These are phyloP conservation scores for Starmerella cellae DNA, from an alignment of 805 yeast genomes.

Conservation along the genomic window DNA sequence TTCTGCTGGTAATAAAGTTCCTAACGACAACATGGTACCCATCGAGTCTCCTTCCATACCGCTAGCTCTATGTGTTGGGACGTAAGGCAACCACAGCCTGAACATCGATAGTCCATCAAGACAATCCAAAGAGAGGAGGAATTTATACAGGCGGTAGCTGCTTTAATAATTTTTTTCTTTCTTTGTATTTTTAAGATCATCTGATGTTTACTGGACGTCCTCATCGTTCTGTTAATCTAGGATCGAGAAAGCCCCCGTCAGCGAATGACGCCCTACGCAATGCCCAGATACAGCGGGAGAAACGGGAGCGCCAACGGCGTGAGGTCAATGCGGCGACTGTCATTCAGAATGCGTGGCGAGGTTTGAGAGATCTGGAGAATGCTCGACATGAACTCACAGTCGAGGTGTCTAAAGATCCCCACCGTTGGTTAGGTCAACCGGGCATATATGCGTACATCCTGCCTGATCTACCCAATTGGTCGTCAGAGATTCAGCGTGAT, in stretches of 20 bases:
- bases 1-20: too few species aligned
- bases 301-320: constrained; percentile 44
- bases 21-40: too few species aligned
- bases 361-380: constrained; percentile 13
- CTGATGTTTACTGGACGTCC: constrained; percentile 60
- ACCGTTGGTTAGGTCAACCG: background rate
- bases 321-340: constrained; percentile 37
- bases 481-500: background rate
- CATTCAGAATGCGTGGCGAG: constrained; percentile 40
- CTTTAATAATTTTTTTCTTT: too few species aligned
- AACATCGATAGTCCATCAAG: too few species aligned
- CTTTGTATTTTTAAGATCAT: too few species aligned
- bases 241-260: constrained; percentile 35
- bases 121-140: too few species aligned
- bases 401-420: background rate
- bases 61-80: too few species aligned
- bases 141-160: too few species aligned
- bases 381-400: constrained; percentile 1
- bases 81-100: too few species aligned
- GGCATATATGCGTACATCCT: background rate
- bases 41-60: too few species aligned
- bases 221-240: constrained; percentile 47
- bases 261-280: constrained; percentile 41
- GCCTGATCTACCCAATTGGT: background rate
- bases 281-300: constrained; percentile 52